Evolutionary conservation across 2,329 filamentous ascomycete species (phyloP).

Genomic region (Monilinia fructigena): DNA sequence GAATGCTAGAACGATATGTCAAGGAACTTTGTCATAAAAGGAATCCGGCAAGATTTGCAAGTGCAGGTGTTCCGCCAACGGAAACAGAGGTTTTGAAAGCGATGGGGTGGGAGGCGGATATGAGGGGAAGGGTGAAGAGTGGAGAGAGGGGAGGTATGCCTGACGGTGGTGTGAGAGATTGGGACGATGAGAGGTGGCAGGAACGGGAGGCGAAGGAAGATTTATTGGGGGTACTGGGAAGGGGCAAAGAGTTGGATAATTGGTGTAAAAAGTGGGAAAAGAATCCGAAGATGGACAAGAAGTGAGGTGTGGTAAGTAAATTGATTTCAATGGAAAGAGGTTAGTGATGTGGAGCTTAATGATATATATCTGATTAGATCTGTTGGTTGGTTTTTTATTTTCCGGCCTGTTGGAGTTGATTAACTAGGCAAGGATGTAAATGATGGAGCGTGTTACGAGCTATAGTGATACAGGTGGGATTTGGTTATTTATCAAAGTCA

Average conservation of each 20-base stretch:
- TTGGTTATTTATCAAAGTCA: too few relatives aligned
- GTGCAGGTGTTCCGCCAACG: constrained; percentile 24
- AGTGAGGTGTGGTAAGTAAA: background rate
- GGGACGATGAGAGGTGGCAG: constrained; percentile 27
- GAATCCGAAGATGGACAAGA: constrained; percentile 21
- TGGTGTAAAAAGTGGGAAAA: constrained; percentile 26
- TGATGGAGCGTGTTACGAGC: too few relatives aligned
- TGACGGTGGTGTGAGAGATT: constrained; percentile 16
- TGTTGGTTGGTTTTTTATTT: too few relatives aligned
- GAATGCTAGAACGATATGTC: background rate
- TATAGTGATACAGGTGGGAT: too few relatives aligned
- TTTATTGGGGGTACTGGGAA: constrained; percentile 20
- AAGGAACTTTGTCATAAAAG: constrained; percentile 11
- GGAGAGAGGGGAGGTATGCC: constrained; percentile 13
- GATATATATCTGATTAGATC: too few relatives aligned
- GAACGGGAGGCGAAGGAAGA: constrained; percentile 21
- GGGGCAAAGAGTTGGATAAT: constrained; percentile 20
- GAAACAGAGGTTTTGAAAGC: constrained; percentile 24
- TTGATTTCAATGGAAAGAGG: background rate
- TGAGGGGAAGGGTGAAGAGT: constrained; percentile 19
- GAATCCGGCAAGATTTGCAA: constrained; percentile 23
- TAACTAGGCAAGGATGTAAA: too few relatives aligned
- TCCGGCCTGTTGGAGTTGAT: too few relatives aligned
- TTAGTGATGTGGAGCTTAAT: too few relatives aligned
- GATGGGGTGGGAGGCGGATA: constrained; percentile 24